Evolutionary conservation across 1,284 basidiomycete genomes (phyloP), one percentile per base, ranked within the genome.

Genomic region (Coniferiporia weirii): DNA sequence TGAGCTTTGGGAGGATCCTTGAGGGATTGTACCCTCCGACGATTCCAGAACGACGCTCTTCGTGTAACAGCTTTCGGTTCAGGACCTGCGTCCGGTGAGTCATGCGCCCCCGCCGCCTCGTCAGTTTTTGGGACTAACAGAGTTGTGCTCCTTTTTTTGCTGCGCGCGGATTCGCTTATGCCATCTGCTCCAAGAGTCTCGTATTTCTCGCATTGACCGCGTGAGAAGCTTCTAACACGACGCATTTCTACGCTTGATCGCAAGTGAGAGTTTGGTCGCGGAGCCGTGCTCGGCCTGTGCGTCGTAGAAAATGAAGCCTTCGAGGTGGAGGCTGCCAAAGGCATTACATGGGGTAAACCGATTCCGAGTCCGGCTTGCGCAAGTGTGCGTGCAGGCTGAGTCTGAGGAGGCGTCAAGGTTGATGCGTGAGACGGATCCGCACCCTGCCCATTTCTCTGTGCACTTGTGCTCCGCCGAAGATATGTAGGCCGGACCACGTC

Each of bases 281-380:
- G 59, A 19, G 51, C 59, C 9, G 54, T 57, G 27, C 51, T 53
- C 12, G 59, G 59, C 34, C 54, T 47, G 20, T 45, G 12, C 2
- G 45, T 17, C 27, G 9, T 32, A n/a, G 57, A 54, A 8, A 15
- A 54, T 15, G 32, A 27, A 8, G 45, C 27, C 52, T 32, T 54
- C 27, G 54, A 32, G 20, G 74, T 72, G 19, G 79, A 76, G 4
- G 76, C 64, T 22, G 82, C 74, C 8, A 68, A 64, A 47, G 81
- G 77, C 61, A 81, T 74, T 49, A 77, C 73, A 66, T 79, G 80
- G 36, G 81, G 77, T 35, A 85, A 71, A 43, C 83, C 81, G 15
- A 86, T 68, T 2, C 82, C 83, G 43, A 85, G 67, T 2, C 79
- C 74, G n/a, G 84, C 79, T 47, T 82, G 82, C 35, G 81, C 82